A percentile compares a stretch with the other conserved stretches of the same genome.
Conservation (phyloP, 768 basidiomycete genomes). For the Leccinum variicolor region DNA sequence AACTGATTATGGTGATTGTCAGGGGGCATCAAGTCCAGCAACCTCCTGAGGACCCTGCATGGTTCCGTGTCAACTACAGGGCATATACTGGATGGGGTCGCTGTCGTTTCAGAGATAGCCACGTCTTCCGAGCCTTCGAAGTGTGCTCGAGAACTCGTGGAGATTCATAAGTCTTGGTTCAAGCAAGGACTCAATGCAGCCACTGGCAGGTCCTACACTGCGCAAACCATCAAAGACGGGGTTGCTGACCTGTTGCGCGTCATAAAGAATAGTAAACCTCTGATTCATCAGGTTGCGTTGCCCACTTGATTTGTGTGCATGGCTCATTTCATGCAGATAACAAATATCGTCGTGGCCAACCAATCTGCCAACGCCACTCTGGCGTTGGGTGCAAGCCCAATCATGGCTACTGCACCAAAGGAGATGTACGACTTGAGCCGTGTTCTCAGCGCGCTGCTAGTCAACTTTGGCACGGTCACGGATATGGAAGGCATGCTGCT, state of each 20-base stretch:
- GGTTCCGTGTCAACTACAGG: conserved; percentile 59
- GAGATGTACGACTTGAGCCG: conserved; percentile 80
- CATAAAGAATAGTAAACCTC: conserved; percentile 54
- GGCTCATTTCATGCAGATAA: conserved; percentile 53
- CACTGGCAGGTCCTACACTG: conserved; percentile 17
- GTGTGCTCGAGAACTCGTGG: conserved; percentile 46
- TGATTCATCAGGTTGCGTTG: conserved; percentile 73
- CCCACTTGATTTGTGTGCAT: neutral
- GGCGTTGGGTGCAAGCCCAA: conserved; percentile 84
- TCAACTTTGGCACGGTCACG: conserved; percentile 85
- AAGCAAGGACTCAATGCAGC: neutral
- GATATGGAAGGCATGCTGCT: conserved; percentile 71
- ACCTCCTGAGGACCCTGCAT: conserved; percentile 72
- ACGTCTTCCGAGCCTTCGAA: conserved; percentile 53
- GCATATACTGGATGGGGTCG: conserved; percentile 72
- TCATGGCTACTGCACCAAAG: conserved; percentile 83
- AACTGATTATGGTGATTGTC: neutral
- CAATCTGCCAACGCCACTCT: conserved; percentile 91
- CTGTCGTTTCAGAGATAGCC: conserved; percentile 86
- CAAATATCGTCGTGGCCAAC: conserved; percentile 83
- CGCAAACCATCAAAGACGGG: conserved; percentile 36
- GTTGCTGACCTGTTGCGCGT: conserved; percentile 49
- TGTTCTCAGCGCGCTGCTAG: conserved; percentile 64
- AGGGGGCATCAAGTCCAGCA: conserved; percentile 87
- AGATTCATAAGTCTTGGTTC: conserved; percentile 35